Base-by-base conservation (phyloP, 1,139 yeast species). In the Protomyces macrosporus region DNA sequence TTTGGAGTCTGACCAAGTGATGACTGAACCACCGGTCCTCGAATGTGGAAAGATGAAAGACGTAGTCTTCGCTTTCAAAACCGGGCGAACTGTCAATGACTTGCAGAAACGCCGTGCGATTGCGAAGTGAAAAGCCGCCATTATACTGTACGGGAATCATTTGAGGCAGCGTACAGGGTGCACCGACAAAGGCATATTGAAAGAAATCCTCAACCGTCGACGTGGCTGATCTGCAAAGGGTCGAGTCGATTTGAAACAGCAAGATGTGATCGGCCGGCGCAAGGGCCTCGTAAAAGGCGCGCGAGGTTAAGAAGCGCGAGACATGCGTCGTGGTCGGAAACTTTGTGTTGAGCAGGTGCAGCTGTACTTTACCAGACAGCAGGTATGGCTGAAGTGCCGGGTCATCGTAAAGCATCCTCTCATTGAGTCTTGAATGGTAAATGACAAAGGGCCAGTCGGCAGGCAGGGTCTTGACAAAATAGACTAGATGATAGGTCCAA, bases 381-480 rank as follows among this genome's bases (percentile, higher is more conserved):
- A 55, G 10, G 53, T 7, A 32, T 45, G 12, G 30, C 16, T 45
- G 53, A 14, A 55, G 36, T 14, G n/a, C 40, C 9, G 53, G 10
- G 45, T 37, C 53, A 2, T 23, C 23, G 6, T 45, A 14, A 30
- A 45, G 35, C 35, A 55, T 12, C 12, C 35, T 12, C 16, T 52
- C 60, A 55, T 55, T 55, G 23, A 45, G 53, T 12, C 12, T 14
- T 12, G 53, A 45, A 35, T 55, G 60, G 53, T 55, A 55, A 14
- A 55, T 55, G 30, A 52, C 34, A 23, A 55, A 55, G 23, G 60
- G 53, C 60, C 60, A 55, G 23, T 55, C 60, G 45, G 45, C 53
- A 10, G 33, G 45, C 16, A 55, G 53, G 16, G 34, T 45, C 33
- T 34, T 34, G 10, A 55, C 34, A 34, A 55, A 36, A 53, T 55